phyloP scores from a whole-genome alignment of 805 yeast species.

The Saturnispora diversa region DNA sequence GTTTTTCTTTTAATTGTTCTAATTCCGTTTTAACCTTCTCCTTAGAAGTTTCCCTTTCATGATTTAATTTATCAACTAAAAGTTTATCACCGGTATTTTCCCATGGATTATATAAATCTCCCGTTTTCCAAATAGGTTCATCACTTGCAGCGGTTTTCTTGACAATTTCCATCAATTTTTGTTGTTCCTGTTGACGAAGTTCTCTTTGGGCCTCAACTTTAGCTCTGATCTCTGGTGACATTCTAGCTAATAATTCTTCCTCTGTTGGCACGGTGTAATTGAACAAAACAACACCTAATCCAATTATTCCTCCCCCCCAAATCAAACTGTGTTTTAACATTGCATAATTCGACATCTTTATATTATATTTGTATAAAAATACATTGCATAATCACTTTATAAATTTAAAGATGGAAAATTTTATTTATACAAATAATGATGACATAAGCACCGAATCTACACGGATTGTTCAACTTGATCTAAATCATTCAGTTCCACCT shows the following conservation, averaged over 20 bases:
- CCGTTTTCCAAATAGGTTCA: constrained; percentile 81
- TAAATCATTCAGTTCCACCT: constrained; percentile 1
- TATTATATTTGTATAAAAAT: background rate
- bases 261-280: constrained; percentile 80
- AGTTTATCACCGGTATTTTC: constrained; percentile 35
- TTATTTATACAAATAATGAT: too few species aligned
- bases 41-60: constrained; percentile 41
- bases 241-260: constrained; percentile 60
- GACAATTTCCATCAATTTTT: constrained; percentile 60
- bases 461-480: too few species aligned
- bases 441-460: too few species aligned
- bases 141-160: constrained; percentile 54
- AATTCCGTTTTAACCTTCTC: constrained; percentile 33
- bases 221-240: constrained; percentile 78
- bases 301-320: constrained; percentile 60
- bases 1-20: constrained; percentile 33
- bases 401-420: too few species aligned
- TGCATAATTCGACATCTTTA: constrained; percentile 3
- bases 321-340: constrained; percentile 26
- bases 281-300: constrained; percentile 61
- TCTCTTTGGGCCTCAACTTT: constrained; percentile 61
- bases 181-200: constrained; percentile 60
- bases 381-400: too few species aligned
- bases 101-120: constrained; percentile 61
- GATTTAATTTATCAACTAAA: constrained; percentile 36